These are phyloP conservation scores for Leccinum fallax DNA, from an alignment of 1,284 basidiomycete species.

Conservation along the genomic window DNA sequence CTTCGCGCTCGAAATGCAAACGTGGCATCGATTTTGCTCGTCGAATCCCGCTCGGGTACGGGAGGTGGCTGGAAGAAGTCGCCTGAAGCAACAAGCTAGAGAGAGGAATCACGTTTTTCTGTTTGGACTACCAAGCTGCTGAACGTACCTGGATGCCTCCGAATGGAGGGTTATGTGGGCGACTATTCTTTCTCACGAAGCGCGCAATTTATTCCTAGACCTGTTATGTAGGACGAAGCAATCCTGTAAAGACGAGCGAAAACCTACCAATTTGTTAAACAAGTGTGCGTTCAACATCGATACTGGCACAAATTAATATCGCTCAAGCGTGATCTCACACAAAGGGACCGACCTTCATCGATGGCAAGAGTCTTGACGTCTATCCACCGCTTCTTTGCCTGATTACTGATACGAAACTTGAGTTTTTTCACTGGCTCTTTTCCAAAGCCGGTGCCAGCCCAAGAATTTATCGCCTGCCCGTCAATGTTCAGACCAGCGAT, in stretches of 20 bases:
- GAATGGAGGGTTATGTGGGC: slow-evolving; percentile 64
- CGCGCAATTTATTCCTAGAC: slow-evolving; percentile 47
- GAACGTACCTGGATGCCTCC: slow-evolving; percentile 69
- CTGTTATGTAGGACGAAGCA: neutral
- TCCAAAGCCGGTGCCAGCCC: slow-evolving; percentile 72
- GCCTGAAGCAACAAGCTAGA: slow-evolving; percentile 70
- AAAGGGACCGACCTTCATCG: slow-evolving; percentile 60
- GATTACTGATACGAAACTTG: slow-evolving; percentile 48
- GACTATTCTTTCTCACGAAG: slow-evolving; percentile 45
- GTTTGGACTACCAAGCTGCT: neutral
- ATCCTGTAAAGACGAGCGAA: neutral
- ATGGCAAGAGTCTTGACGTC: slow-evolving; percentile 60
- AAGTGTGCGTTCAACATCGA: slow-evolving; percentile 61
- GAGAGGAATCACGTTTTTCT: slow-evolving; percentile 6
- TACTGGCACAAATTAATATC: slow-evolving; percentile 36
- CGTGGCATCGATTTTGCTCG: slow-evolving; percentile 35
- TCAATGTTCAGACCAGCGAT: slow-evolving; percentile 83
- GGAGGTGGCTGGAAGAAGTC: slow-evolving; percentile 85
- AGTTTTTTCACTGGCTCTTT: slow-evolving; percentile 52
- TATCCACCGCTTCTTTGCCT: slow-evolving; percentile 51
- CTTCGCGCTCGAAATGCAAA: slow-evolving; percentile 72
- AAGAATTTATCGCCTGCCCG: slow-evolving; percentile 77
- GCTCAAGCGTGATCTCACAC: neutral
- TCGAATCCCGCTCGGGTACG: slow-evolving; percentile 50
- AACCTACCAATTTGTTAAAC: slow-evolving; percentile 66